Base-by-base conservation (phyloP, 2,329 filamentous ascomycete species). In the Botryosphaeria agaves region DNA sequence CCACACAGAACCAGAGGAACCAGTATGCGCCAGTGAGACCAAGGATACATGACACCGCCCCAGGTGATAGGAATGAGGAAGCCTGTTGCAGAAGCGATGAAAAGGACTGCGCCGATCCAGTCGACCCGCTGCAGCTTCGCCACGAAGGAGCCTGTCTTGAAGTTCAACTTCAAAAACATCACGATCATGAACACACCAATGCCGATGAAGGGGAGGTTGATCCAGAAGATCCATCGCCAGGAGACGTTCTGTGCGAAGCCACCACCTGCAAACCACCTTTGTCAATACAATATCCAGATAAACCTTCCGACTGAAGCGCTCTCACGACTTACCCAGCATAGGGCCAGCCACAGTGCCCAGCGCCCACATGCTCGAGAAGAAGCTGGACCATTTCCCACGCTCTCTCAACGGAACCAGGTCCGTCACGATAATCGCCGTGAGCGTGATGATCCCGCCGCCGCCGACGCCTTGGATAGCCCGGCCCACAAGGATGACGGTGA, bases 161-260 rank as follows among this genome's bases (percentile, higher is more conserved):
- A 52, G 32, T 62, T 56, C 26, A 71, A 53, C n/a, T 59, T 56
- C 9, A 74, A 50, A 47, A 70, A 72, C 15, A 71, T 26, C 0
- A 59, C 48, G 11, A 68, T 51, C 38, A 69, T 47, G 21, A 61
- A 38, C 11, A 53, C 46, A 3, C 60, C 62, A n/a, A 69, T 34
- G 2, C 52, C 64, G 18, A 62, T 55, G 41, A 74, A 63, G 2
- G 70, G 69, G 2, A 74, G 49, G 38, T 76, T 76, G 39, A 74
- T 59, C 60, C 65, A 78, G 43, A 76, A 74, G 29, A 76, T 64
- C 71, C 71, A 77, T 6, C 64, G 50, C 72, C 70, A 72, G 1
- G 49, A 51, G 1, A 58, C 56, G 26, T 60, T 52, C 33, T 68
- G 55, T 3, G 64, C 56, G 34, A 72, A 66, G 2, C 57, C 65